These are phyloP conservation scores for Leccinum broughii DNA, from an alignment of 768 basidiomycete genomes.

Conservation along the genomic window DNA sequence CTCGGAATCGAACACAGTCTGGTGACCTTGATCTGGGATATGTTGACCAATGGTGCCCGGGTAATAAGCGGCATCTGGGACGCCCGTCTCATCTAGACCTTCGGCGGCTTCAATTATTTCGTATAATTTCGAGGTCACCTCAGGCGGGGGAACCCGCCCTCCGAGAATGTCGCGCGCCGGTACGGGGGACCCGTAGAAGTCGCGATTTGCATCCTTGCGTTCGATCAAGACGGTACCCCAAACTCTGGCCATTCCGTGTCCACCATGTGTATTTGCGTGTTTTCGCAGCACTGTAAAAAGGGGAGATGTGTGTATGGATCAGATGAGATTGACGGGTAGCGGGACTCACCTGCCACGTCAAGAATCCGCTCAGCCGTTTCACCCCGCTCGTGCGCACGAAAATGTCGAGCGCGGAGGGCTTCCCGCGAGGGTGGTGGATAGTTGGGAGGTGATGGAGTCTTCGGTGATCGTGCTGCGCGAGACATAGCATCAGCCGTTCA, in stretches of 20 bases:
- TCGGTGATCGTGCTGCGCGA: constrained; percentile 55
- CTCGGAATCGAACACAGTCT: too few species aligned
- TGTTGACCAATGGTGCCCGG: too few species aligned
- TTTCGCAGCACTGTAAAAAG: constrained; percentile 62
- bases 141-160: too few species aligned
- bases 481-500: background rate
- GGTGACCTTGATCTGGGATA: too few species aligned
- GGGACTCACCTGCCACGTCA: constrained; percentile 89
- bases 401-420: constrained; percentile 85
- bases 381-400: constrained; percentile 92
- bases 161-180: constrained; percentile 49
- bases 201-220: constrained; percentile 93
- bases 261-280: constrained; percentile 87
- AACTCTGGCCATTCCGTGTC: constrained; percentile 92
- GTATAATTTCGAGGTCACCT: too few species aligned
- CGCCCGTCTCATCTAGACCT: too few species aligned
- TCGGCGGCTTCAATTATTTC: too few species aligned
- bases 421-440: constrained; percentile 63
- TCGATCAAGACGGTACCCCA: constrained; percentile 94
- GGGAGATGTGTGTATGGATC: background rate
- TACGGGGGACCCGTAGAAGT: constrained; percentile 92
- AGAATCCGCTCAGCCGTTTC: constrained; percentile 58
- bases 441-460: constrained; percentile 60
- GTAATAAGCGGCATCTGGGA: too few species aligned
- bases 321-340: background rate